Base-by-base conservation (phyloP, 2,329 filamentous ascomycete species). In the Trichoderma sp. region DNA sequence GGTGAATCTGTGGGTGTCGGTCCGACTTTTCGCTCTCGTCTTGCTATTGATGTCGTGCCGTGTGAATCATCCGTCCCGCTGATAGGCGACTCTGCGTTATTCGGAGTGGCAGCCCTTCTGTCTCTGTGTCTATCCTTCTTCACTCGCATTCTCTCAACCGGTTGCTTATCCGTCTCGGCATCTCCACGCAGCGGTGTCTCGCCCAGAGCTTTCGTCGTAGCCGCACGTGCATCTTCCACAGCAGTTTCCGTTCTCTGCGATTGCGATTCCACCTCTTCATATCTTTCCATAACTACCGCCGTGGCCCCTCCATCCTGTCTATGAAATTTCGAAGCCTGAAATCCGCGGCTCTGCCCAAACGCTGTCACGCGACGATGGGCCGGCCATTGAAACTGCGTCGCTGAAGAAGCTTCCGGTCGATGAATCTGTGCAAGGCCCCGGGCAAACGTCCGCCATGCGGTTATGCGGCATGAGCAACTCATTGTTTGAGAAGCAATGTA, bases 391-490 rank as follows among this genome's bases (percentile, higher is more conserved):
- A 47, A 21, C 16, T 24, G 14, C 37, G 58, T 57, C 27, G 57
- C 27, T 40, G 49, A 10, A 70, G 52, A 47, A 24, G 72, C 33
- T 53, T 79, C 77, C 11, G 79, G 55, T 43, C 74, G 73, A 68
- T 83, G 81, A 33, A 82, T 74, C 71, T 83, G 80, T 3, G 77
- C 76, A 33, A 87, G 77, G 35, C 80, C 83, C 70, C 81, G 81
- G 14, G 86, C 75, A 70, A 87, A 87, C n/a, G 83, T 79, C 66
- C 79, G 78, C 73, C 85, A 75, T 10, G 85, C 79, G 35, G 79
- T 77, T 7, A 78, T 79, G 69, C 83, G 81, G 71, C 85, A 87
- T 27, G 81, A 76, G 74, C 85, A 87, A 71, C 75, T 79, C 85
- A 87, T 87, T 71, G 27, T 58, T 49, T 4, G 29, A 29, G 29